Evolutionary conservation across 1,139 yeast genomes (phyloP), one percentile per base, ranked within the genome.

Genomic region (Suhomyces taliae): DNA sequence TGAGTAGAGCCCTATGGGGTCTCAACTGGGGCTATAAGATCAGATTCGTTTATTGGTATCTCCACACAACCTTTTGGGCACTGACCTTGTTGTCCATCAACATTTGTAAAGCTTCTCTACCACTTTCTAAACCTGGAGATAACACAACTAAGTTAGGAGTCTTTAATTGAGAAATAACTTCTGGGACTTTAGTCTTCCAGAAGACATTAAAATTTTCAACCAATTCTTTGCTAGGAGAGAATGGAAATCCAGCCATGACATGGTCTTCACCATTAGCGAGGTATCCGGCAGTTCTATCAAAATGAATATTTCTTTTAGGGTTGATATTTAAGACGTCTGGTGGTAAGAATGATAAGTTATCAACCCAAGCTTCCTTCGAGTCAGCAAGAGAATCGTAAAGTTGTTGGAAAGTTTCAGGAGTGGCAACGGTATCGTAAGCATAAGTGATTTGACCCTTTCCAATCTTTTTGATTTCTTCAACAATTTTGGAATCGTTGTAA

Each of bases 371-470:
- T 8, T 63, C 59, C 6, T 61, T 64, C 9, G 76, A 44, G 3
- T 61, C 66, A 34, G 55, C 64, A 8, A 83, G 68, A 14, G 78
- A 67, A 44, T 71, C 72, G 59, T 81, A 76, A 8, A 66, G 54
- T 12, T 58, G 53, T 50, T 75, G 76, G 54, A 68, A 70, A n/a
- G 85, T 74, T 11, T 60, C 63, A 1, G 49, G 44, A 6, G 41
- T 50, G 7, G 86, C 67, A 40, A 85, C 76, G 27, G 85, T 72
- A 61, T 87, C 91, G 8, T 77, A 67, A 7, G 74, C 88, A 54
- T 79, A 82, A 24, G 62, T 65, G 40, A 83, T 66, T 7, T 65
- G 61, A 24, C 73, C 78, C 2, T 66, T 61, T 6, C 73, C 73
- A n/a, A 59, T 57, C 24, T 61, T 52, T 51, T 66, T 72, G 50